Evolutionary conservation across 371 early-diverging fungal genomes (phyloP).

Genomic region (Rhizomucor pusillus): DNA sequence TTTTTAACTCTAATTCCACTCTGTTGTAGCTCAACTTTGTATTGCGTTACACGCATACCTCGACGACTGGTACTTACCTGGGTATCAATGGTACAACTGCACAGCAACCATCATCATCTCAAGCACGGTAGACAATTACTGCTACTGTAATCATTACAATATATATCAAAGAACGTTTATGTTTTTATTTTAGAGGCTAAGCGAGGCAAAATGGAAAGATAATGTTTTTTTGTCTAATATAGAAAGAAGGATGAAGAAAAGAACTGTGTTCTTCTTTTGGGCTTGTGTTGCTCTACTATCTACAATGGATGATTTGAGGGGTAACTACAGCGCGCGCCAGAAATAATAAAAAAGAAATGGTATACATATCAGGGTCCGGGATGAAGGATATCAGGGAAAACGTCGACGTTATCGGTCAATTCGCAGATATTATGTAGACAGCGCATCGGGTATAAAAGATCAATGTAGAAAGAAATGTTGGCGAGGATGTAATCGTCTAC

Average conservation of each 20-base stretch:
- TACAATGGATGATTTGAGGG: no score
- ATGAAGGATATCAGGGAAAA: constrained; percentile 12
- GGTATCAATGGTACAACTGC: constrained; percentile 16
- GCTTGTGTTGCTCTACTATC: no score
- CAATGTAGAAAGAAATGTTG: constrained; percentile 36
- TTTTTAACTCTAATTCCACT: neutral
- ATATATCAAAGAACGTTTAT: neutral
- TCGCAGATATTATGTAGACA: constrained; percentile 45
- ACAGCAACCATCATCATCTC: neutral
- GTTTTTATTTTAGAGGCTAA: no score
- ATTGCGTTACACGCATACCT: constrained; percentile 9
- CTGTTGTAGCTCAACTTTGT: constrained; percentile 15
- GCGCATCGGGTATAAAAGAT: constrained; percentile 42
- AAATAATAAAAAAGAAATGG: no score
- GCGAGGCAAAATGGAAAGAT: no score
- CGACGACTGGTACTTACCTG: constrained; percentile 8
- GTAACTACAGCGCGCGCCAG: no score
- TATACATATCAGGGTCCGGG: constrained; percentile 8
- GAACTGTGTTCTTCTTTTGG: no score
- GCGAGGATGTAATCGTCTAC: constrained; percentile 39
- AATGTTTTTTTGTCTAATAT: no score
- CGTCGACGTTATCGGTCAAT: constrained; percentile 31
- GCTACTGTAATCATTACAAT: neutral
- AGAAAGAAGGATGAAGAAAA: no score
- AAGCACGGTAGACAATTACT: no score